Percentiles rank a stretch among this genome's conserved stretches.
Evolutionary conservation across 257 asterid species (phyloP).

Genomic region (Solanum chiquidenum): DNA sequence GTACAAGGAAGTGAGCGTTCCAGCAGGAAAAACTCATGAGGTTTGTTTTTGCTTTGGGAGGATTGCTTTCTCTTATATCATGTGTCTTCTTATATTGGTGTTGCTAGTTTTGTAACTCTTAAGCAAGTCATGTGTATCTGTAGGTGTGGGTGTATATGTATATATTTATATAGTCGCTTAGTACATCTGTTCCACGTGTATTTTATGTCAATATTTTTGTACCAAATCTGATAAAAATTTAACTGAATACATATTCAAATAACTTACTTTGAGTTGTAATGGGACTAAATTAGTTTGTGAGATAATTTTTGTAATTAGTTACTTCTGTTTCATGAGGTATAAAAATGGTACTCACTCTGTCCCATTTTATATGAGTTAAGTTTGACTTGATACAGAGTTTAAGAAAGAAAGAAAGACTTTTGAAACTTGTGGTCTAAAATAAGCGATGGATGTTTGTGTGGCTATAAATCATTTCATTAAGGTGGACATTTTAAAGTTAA

Average conservation of each 20-base stretch:
- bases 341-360: neutral
- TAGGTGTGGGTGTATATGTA: neutral
- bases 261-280: neutral
- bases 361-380: neutral
- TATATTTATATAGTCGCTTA: neutral
- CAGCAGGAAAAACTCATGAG: conserved; percentile 80
- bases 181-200: neutral
- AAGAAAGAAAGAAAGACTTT: neutral
- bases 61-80: neutral
- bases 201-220: neutral
- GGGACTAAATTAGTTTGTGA: neutral
- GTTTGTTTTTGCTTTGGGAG: conserved; percentile 31
- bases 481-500: neutral
- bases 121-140: neutral
- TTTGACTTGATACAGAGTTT: neutral
- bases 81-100: neutral
- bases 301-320: neutral
- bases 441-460: neutral
- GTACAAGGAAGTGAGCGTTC: conserved; percentile 63
- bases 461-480: neutral
- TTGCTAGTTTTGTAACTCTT: neutral
- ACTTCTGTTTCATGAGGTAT: neutral
- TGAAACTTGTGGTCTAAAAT: neutral
- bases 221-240: neutral
- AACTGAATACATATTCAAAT: neutral